phyloP scores from a whole-genome alignment of 225 moss, liverwort and hornwort species.

The Ulota crispa region DNA sequence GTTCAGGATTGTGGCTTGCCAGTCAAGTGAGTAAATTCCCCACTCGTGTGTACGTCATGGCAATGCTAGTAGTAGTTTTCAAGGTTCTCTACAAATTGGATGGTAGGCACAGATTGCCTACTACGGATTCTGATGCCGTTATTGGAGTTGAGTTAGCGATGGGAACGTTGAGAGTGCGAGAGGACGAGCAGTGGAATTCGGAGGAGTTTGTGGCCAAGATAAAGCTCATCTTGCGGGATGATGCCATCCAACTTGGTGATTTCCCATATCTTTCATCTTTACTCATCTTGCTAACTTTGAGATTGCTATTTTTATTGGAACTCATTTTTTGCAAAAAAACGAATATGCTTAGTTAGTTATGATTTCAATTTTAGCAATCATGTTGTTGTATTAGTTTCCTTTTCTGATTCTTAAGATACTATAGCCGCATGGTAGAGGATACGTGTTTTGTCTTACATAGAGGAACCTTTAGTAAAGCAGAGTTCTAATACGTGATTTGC shows the following conservation, averaged over 20 bases:
- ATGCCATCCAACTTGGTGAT: constrained; percentile 51
- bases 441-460: background rate
- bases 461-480: background rate
- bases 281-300: constrained; percentile 1
- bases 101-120: constrained; percentile 38
- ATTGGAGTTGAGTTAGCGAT: constrained; percentile 26
- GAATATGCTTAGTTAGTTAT: background rate
- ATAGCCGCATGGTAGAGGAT: background rate
- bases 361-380: background rate
- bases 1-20: constrained; percentile 87
- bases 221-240: constrained; percentile 36
- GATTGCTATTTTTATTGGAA: background rate
- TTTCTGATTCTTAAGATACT: background rate
- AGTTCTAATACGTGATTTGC: constrained; percentile 15
- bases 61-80: constrained; percentile 71
- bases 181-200: constrained; percentile 42
- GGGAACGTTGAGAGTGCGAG: constrained; percentile 13
- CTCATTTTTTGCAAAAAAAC: background rate
- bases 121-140: background rate
- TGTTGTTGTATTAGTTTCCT: background rate
- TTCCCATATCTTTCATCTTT: constrained; percentile 13
- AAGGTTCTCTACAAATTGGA: constrained; percentile 84
- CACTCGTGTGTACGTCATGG: constrained; percentile 82
- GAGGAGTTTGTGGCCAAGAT: constrained; percentile 60
- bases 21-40: constrained; percentile 56